Base-by-base conservation (phyloP, 208 protist species). In the Leptomonas seymouri region DNA sequence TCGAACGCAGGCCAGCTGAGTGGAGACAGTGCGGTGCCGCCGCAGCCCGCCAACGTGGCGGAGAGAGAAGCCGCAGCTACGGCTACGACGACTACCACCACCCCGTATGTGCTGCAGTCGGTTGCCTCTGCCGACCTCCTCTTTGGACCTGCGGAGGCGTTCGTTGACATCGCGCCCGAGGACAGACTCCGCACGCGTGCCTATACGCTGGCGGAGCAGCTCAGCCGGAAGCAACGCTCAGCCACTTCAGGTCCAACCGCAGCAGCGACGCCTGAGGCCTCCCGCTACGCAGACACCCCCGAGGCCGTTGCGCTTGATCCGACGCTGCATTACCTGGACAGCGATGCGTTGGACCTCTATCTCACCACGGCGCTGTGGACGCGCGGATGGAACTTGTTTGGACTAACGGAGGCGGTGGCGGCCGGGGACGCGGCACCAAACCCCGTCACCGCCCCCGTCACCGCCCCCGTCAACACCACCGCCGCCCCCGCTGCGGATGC, bases 301-400 rank as follows among this genome's bases (percentile, higher is more conserved):
- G 70, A 71, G 56, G n/a, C 71, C 1, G 59, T 78, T 2, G 48
- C n/a, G 27, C 62, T 89, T 8, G 84, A 89, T 42, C 67, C 84
- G 20, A 74, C 68, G 23, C 57, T 86, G 27, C 69, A 74, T 62
- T 79, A 73, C 44, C 36, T 89, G 16, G 73, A 67, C 15, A 28
- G 51, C 25, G 80, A 63, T n/a, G 64, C 76, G 28, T 62, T 77
- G 48, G 67, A 81, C 31, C 23, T 81, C 20, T 67, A 84, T 45
- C 51, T 81, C 12, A 85, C 74, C 30, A 60, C 72, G 5, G 71
- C 72, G 48, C 58, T 89, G 23, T 89, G 84, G 84, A 84, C 77
- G 31, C 56, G 80, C 50, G 84, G 84, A 18, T 85, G 77, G 76
- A 81, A 89, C 55, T 54, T 86, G 1, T 85, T 86, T 68, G 69